phyloP scores from a whole-genome alignment of 129 eudicot species.

The Saussurea involucrata region DNA sequence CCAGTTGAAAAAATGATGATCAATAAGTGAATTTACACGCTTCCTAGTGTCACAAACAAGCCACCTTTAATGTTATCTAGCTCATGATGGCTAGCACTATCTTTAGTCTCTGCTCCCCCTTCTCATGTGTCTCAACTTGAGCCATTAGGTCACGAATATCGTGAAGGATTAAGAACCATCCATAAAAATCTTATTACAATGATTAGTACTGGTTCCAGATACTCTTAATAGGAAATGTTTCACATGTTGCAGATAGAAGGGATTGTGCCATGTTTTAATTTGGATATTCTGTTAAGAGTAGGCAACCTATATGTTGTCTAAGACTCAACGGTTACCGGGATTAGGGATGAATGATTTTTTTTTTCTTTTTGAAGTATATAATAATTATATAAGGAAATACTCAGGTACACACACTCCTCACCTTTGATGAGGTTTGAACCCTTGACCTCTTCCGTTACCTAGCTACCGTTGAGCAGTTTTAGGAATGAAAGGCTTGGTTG shows the following conservation, averaged over 20 bases:
- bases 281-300: not conserved
- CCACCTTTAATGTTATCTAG: not conserved
- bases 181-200: not conserved
- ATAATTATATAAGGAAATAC: too few relatives aligned
- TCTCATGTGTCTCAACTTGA: not conserved
- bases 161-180: not conserved
- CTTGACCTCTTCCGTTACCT: not conserved
- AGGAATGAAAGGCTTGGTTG: not conserved
- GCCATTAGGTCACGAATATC: not conserved
- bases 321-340: not conserved
- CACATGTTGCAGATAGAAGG: not conserved
- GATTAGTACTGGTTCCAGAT: not conserved
- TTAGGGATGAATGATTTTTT: not conserved
- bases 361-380: too few relatives aligned
- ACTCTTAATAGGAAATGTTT: not conserved
- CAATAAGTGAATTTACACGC: not conserved
- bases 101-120: not conserved
- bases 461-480: not conserved
- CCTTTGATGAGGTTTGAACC: too few relatives aligned
- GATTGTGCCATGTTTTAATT: not conserved
- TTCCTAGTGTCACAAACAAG: not conserved
- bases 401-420: too few relatives aligned
- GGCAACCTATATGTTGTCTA: not conserved
- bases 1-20: not conserved
- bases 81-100: not conserved